Conservation (phyloP, 2,329 filamentous ascomycete genomes). For the Aspergillus vadensis region DNA sequence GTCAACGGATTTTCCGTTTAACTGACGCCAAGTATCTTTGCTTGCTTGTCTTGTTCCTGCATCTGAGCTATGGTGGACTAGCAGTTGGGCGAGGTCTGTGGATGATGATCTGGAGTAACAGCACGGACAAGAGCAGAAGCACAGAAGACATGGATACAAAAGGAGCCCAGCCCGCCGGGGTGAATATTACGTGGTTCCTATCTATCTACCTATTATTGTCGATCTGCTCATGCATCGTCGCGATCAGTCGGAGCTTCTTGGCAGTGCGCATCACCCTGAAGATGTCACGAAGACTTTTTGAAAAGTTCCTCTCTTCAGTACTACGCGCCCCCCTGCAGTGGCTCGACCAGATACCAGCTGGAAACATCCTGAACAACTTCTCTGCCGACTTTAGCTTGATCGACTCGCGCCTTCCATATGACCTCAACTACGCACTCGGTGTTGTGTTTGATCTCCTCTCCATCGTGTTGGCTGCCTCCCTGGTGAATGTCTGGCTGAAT, state of each 20-base stretch:
- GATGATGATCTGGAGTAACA: conserved; percentile 9
- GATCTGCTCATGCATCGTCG: not conserved
- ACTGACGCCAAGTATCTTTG: conserved; percentile 7
- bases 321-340: conserved; percentile 1
- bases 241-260: not conserved
- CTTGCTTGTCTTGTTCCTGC: not conserved
- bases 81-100: conserved; percentile 3
- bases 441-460: not conserved
- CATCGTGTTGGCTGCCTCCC: not conserved
- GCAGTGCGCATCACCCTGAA: not conserved
- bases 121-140: not conserved
- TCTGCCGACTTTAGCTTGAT: conserved; percentile 5
- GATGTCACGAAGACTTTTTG: conserved; percentile 4
- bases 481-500: conserved; percentile 1
- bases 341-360: conserved; percentile 3
- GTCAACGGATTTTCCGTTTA: not conserved
- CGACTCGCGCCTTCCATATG: conserved; percentile 3
- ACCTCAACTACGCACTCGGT: conserved; percentile 6
- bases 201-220: not conserved
- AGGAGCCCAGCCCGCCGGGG: not conserved
- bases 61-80: not conserved
- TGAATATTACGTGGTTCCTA: not conserved
- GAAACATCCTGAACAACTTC: conserved; percentile 1
- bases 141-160: not conserved
- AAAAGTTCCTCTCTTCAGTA: not conserved